Conservation (phyloP, 1,284 basidiomycete genomes). For the Ustilago shanxiensis region DNA sequence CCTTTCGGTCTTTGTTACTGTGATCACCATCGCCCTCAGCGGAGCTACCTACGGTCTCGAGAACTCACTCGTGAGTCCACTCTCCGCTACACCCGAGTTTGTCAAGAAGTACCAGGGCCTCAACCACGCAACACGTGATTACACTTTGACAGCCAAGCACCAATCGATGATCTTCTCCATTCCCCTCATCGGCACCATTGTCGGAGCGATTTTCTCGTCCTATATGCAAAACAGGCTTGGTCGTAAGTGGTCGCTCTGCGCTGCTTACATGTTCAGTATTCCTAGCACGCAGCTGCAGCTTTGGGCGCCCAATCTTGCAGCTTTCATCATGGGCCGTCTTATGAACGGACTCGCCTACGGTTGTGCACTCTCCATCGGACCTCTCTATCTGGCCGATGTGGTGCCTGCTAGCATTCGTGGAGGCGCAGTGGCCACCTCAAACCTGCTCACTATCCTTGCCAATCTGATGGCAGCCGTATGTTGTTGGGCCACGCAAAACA, state of each 20-base stretch:
- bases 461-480: slow-evolving; percentile 52
- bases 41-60: slow-evolving; percentile 56
- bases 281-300: slow-evolving; percentile 58
- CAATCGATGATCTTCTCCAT: slow-evolving; percentile 61
- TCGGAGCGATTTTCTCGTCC: slow-evolving; percentile 51
- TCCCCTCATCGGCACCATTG: slow-evolving; percentile 57
- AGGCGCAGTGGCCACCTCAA: slow-evolving; percentile 51
- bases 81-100: slow-evolving; percentile 56
- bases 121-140: slow-evolving; percentile 46
- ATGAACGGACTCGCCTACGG: slow-evolving; percentile 61
- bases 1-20: slow-evolving; percentile 41
- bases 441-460: slow-evolving; percentile 57
- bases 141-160: slow-evolving; percentile 55
- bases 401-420: slow-evolving; percentile 58
- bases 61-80: slow-evolving; percentile 59
- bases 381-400: slow-evolving; percentile 57
- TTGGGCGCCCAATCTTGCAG: slow-evolving; percentile 58
- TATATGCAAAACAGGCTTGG: slow-evolving; percentile 51
- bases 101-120: slow-evolving; percentile 55
- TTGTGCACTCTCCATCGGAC: slow-evolving; percentile 55
- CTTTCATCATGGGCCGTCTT: slow-evolving; percentile 57
- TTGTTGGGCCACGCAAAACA: slow-evolving; percentile 45
- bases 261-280: slow-evolving; percentile 55
- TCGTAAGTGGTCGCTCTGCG: slow-evolving; percentile 55
- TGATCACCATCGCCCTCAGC: slow-evolving; percentile 49